Evolutionary conservation across 139 green algal genomes (phyloP).

Genomic region (Coccomyxa sp.): DNA sequence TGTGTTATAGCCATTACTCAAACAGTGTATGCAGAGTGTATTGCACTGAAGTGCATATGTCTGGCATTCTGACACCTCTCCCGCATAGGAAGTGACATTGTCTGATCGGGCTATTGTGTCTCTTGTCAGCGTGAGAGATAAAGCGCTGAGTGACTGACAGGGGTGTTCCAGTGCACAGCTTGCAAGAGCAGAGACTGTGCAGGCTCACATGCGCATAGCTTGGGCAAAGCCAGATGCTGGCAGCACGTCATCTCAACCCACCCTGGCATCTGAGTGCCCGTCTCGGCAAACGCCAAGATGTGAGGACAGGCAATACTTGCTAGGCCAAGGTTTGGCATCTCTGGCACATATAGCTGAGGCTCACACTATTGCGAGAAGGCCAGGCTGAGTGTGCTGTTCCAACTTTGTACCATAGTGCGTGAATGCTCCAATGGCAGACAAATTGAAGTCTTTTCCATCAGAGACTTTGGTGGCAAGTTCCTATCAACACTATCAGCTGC

Average conservation of each 20-base stretch:
- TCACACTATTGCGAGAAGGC: too few relatives aligned
- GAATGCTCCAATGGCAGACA: too few relatives aligned
- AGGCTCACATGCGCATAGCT: background rate
- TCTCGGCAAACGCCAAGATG: background rate
- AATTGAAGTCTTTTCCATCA: background rate
- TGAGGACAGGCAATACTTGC: background rate
- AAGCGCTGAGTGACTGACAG: too few relatives aligned
- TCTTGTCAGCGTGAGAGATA: too few relatives aligned
- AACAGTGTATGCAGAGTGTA: background rate
- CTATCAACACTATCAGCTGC: background rate
- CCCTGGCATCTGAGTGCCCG: background rate
- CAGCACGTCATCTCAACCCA: background rate
- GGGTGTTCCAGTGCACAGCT: background rate
- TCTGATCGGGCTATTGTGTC: background rate
- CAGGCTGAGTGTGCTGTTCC: background rate
- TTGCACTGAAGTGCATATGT: background rate
- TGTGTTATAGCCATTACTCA: background rate
- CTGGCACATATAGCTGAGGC: too few relatives aligned
- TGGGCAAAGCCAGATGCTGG: background rate
- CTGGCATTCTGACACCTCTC: background rate
- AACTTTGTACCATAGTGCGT: too few relatives aligned
- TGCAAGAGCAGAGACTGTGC: background rate
- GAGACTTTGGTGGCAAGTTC: background rate
- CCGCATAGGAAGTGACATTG: background rate
- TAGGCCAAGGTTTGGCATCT: background rate